Evolutionary conservation across 139 green algal genomes (phyloP).

Genomic region (Closterium sp.): DNA sequence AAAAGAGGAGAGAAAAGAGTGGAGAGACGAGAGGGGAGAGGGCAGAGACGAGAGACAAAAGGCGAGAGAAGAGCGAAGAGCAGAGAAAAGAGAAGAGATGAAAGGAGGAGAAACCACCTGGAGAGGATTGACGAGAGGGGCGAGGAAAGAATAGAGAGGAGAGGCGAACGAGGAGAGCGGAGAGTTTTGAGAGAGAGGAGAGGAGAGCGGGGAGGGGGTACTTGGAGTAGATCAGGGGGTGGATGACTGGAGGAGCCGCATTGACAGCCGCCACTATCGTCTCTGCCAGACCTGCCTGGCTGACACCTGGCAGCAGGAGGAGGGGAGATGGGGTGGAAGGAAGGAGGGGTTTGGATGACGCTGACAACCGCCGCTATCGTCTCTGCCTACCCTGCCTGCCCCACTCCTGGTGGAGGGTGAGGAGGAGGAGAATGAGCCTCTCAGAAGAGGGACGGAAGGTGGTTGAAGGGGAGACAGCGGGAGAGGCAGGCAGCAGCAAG

Average conservation of each 20-base stretch:
- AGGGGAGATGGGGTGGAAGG: neutral
- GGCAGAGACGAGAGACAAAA: neutral
- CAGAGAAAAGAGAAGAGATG: neutral
- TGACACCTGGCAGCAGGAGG: slow-evolving; percentile 26
- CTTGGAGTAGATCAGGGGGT: slow-evolving; percentile 45
- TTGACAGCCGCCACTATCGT: slow-evolving; percentile 27
- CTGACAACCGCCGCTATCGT: neutral
- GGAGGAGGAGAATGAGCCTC: too few species aligned
- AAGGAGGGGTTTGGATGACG: neutral
- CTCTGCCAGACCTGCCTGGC: slow-evolving; percentile 44
- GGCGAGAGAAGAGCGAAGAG: neutral
- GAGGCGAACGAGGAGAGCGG: neutral
- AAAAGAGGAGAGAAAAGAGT: neutral
- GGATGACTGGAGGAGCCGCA: slow-evolving; percentile 23
- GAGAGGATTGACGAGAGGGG: neutral
- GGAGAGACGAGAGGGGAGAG: neutral
- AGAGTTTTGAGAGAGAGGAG: neutral
- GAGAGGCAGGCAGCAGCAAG: too few species aligned
- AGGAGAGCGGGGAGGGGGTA: neutral
- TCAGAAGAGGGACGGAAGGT: too few species aligned
- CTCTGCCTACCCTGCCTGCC: too few species aligned
- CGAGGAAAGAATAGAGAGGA: neutral
- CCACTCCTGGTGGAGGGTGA: slow-evolving; percentile 4
- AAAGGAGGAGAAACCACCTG: neutral
- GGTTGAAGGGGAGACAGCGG: too few species aligned